Percentiles rank a stretch among this genome's conserved stretches.
These are phyloP conservation scores for Cocos nucifera DNA, from an alignment of 176 grass and related monocot genomes.

Conservation along the genomic window DNA sequence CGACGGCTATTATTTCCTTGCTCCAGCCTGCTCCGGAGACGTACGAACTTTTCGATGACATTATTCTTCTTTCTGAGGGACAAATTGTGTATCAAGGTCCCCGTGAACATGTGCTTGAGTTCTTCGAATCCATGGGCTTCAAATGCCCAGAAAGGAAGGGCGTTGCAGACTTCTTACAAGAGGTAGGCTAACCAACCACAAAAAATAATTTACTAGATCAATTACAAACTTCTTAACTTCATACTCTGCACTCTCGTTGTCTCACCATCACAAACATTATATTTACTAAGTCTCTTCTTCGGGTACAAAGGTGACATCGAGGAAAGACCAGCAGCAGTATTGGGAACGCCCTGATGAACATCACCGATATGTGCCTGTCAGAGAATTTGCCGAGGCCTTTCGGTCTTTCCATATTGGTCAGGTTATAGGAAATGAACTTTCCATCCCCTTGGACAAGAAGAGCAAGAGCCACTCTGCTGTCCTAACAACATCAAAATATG, in stretches of 20 bases:
- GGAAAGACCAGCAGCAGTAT: slow-evolving; percentile 84
- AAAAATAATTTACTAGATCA: no score
- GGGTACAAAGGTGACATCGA: slow-evolving; percentile 43
- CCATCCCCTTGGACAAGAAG: slow-evolving; percentile 59
- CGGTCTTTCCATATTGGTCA: slow-evolving; percentile 50
- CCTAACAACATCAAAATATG: slow-evolving; percentile 62
- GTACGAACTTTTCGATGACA: slow-evolving; percentile 80
- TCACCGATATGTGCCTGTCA: slow-evolving; percentile 62
- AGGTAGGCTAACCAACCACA: slow-evolving; percentile 24
- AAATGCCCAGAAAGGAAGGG: slow-evolving; percentile 91
- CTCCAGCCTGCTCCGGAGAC: slow-evolving; percentile 89
- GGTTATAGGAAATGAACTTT: slow-evolving; percentile 39
- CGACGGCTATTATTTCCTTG: slow-evolving; percentile 73
- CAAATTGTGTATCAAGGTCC: slow-evolving; percentile 82
- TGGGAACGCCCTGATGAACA: slow-evolving; percentile 31
- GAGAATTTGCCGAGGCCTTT: slow-evolving; percentile 41
- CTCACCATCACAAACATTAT: neutral
- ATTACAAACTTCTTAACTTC: no score
- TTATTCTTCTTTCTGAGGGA: slow-evolving; percentile 78
- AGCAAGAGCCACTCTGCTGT: slow-evolving; percentile 66
- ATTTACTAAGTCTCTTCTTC: neutral
- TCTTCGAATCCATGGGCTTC: slow-evolving; percentile 78
- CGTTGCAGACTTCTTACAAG: slow-evolving; percentile 87
- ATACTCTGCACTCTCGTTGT: neutral
- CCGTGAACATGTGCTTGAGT: slow-evolving; percentile 63